These are phyloP conservation scores for Hortiboletus rubellus DNA, from an alignment of 1,284 basidiomycete species.

Conservation along the genomic window DNA sequence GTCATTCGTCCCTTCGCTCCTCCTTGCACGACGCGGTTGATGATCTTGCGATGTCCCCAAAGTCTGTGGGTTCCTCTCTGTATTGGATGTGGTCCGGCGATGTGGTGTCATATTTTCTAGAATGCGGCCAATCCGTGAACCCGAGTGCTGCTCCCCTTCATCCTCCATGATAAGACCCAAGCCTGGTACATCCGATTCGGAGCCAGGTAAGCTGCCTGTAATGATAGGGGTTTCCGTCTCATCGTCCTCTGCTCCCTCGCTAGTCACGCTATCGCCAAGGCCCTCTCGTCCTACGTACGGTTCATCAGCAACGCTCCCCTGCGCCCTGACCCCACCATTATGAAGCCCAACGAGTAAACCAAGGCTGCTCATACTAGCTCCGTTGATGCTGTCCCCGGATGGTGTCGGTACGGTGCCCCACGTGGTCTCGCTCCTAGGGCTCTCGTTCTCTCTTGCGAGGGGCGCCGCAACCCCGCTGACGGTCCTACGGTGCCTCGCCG, in stretches of 20 bases:
- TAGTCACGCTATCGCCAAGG: conserved; percentile 7
- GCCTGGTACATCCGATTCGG: conserved; percentile 21
- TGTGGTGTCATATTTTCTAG: conserved; percentile 15
- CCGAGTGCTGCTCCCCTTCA: conserved; percentile 22
- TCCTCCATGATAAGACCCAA: conserved; percentile 36
- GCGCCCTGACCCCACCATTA: conserved; percentile 32
- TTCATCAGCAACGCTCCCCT: conserved; percentile 20
- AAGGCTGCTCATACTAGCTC: conserved; percentile 30
- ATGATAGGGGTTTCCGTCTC: conserved; percentile 22
- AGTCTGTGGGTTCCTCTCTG: conserved; percentile 14
- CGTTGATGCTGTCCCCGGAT: conserved; percentile 22
- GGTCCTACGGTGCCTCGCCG: conserved; percentile 4
- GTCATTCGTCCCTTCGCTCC: conserved; percentile 21
- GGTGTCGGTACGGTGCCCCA: conserved; percentile 34
- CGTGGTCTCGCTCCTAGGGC: conserved; percentile 35
- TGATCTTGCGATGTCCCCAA: conserved; percentile 19
- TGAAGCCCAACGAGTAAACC: conserved; percentile 32
- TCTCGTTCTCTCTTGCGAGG: conserved; percentile 21
- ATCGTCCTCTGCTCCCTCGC: conserved; percentile 15
- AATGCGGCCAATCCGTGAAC: conserved; percentile 11
- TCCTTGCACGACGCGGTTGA: conserved; percentile 20
- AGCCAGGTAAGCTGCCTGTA: conserved; percentile 21
- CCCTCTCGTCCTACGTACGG: conserved; percentile 19
- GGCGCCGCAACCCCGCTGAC: conserved; percentile 14
- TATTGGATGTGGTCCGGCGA: conserved; percentile 21